Base-by-base conservation (phyloP, 2,329 filamentous ascomycete genomes). In the Penicillium sp. region DNA sequence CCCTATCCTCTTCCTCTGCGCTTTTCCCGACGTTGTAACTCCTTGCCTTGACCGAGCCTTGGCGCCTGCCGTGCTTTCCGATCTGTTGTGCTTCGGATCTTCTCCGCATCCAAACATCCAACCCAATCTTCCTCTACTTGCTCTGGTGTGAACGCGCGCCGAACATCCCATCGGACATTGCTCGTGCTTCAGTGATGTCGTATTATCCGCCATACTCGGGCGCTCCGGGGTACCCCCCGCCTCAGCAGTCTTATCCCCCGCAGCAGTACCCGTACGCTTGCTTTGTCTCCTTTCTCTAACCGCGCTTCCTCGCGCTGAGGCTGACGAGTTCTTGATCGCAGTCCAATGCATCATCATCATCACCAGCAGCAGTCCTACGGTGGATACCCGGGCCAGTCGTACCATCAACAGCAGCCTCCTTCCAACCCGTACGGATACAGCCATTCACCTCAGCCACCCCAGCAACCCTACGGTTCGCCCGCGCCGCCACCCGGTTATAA, bases 141-240 rank as follows among this genome's bases (percentile, higher is more conserved):
- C 20, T 33, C 37, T 21, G 26, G 30, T 29, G 25, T 36, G 25
- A 30, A 38, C 28, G 25, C 45, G 32, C 14, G 14, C 13, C 20
- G 10, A 26, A 15, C 29, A 36, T 35, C 31, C 36, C 38, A 45
- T 42, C 29, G 29, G 36, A 28, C 45, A 36, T 45, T 29, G 42
- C 43, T 39, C 27, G 32, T 40, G 43, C 41, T 33, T 28, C 26
- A 33, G 54, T 52, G 41, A 84, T 84, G 81, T 82, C 81, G 51
- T 80, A 78, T 58, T 84, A 81, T 61, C 78, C 78, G 50, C 74
- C 74, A 33, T 80, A 81, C 57, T 68, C 72, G 60, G 74, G 74
- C 39, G 71, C 76, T 50, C 71, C 73, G 58, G 74, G 74, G 48
- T 77, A 78, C 54, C 73, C 75, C 73, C 79, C 74, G 51, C 69